Base-by-base conservation (phyloP, 805 yeast species). In the Myxozyma vanderwaltii region DNA sequence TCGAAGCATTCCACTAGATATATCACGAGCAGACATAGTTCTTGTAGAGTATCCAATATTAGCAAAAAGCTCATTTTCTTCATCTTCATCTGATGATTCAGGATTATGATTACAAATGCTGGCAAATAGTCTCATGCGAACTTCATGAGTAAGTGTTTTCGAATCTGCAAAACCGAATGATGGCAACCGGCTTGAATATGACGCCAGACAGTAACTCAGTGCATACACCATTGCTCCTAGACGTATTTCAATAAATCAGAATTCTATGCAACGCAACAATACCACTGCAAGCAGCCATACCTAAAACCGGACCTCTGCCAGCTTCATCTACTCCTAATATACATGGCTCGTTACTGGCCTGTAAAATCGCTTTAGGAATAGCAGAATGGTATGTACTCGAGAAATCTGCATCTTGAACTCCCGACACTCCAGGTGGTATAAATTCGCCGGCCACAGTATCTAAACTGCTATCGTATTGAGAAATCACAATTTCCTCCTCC, bases 221-320 rank as follows among this genome's bases (percentile, higher is more conserved):
- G 96, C 96, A 70, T 94, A 94, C 1, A 94, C 99, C 99, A 94
- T 94, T 0, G 98, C 96, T 3, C 68, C 67, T 62, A n/a, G 5
- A 33, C 3, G 12, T 15, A 17, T 35, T n/a, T 24, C 21, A 27
- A 26, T 26, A 44, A n/a, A 4, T 38, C 43, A 38, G 43, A 38
- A n/a, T 10, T n/a, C 10, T 38, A 8, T 4, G 10, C 21, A 27
- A 29, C 35, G 17, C 31, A 33, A 56, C 33, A 56, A 41, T 40
- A 24, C 2, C 12, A 12, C 6, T 17, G 17, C 4, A 35, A 15
- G 35, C n/a, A 8, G 15, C 26, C 57, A 10, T 52, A 0, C 99
- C 99, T 41, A 95, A 69, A 0, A 95, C 97, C 0, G 99, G 99
- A 0, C 99, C 99, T 65, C 99, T 80, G 0, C 99, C 99, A 0